Base-by-base conservation (phyloP, 2,329 filamentous ascomycete genomes). In the Colletotrichum tropicale region DNA sequence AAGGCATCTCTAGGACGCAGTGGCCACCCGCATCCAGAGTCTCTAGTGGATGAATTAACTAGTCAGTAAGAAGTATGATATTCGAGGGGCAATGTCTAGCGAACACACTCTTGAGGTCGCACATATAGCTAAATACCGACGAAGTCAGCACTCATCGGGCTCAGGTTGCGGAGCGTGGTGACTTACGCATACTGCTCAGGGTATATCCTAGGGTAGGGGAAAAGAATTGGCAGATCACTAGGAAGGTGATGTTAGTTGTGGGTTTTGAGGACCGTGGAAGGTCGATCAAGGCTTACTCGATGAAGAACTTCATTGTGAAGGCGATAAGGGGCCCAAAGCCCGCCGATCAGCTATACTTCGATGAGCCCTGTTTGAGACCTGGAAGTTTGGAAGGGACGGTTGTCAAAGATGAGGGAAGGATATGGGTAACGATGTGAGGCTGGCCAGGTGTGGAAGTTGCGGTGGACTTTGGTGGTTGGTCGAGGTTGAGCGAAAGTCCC, bases 1-100 rank as follows among this genome's bases (percentile, higher is more conserved):
- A 99, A 85, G 97, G 97, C 97, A 99, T 99, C 87, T 99, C 97
- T 80, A 99, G 87, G 26, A 99, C 96, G 84, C 96, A 98, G 86
- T 99, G 96, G 76, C 97, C 98, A 68, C 95, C 95, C 24, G 94
- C 94, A 89, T 99, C 97, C 81, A 99, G 93, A 24, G 97, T 98
- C 79, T 88, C 89, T 91, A 64, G 9, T 21, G n/a, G 15, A 34
- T 43, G 13, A 7, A 38, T 28, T 18, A 5, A 15, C 12, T 48
- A 8, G 61, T 75, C 52, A 74, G 65, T 60, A 24, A 28, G 32
- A 15, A 12, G 10, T 26, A 15, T 24, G n/a, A 9, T 6, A 26
- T 26, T 10, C 58, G 12, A 15, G 16, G n/a, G 30, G 26, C 21
- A n/a, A 28, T 10, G 56, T 12, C 24, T 8, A 32, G 26, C 21